Base-by-base conservation (phyloP, 768 basidiomycete species). In the Hygrophoropsis aurantiaca region DNA sequence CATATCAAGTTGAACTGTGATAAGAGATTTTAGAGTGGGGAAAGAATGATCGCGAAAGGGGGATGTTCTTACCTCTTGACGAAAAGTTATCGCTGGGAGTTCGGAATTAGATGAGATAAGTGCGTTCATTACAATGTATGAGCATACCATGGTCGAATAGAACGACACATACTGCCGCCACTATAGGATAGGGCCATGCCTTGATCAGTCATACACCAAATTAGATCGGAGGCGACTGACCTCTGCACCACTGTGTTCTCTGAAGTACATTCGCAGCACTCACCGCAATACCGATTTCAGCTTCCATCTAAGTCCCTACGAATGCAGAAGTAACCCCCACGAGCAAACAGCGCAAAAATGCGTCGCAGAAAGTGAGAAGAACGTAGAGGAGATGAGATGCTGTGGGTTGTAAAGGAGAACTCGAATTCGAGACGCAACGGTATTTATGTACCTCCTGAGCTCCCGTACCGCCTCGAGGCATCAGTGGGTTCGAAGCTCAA, bases 101-200 rank as follows among this genome's bases (percentile, higher is more conserved):
- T 27, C 5, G 36, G 37, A 9, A 46, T 26, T 16, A 18, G 19
- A 20, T 24, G 8, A 37, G 35, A 34, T 18, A n/a, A 11, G 16
- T 9, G 15, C 13, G 32, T 13, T 18, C 9, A 20, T 11, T n/a
- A 19, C 18, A 37, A 21, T 16, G 24, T 9, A 6, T 6, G 27
- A 30, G 13, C 45, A 19, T 39, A 46, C 45, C 36, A 46, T 46
- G 45, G 30, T 46, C 45, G 26, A 38, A 46, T 9, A 46, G 27
- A 25, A 32, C 45, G 13, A 46, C 4, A 9, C 27, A 2, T 13
- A 36, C 32, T 24, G 35, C n/a, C 3, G 45, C 45, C 16, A 46
- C 45, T 46, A 20, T 16, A 3, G 32, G 20, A 3, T 19, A 15
- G 27, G 20, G 35, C 11, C 8, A 24, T 18, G 19, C 24, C 11